These are phyloP conservation scores for Aspergillus alliaceus DNA, from an alignment of 2,329 filamentous ascomycete genomes.

Conservation along the genomic window DNA sequence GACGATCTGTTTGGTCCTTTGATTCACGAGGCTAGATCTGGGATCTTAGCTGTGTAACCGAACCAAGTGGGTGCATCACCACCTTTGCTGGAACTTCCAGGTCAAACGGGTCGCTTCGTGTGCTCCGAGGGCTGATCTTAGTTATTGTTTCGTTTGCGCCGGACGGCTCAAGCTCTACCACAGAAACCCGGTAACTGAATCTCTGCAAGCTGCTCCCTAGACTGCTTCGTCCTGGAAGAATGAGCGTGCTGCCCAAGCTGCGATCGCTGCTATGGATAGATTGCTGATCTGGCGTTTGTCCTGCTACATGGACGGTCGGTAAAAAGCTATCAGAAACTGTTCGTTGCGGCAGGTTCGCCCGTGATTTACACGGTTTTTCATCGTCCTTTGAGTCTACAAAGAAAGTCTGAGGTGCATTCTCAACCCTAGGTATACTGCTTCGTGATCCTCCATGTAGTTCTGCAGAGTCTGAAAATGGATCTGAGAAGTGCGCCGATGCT, in stretches of 20 bases:
- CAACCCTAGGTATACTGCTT: not conserved
- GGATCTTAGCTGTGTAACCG: constrained; percentile 3
- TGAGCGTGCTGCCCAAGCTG: constrained; percentile 29
- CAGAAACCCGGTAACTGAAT: constrained; percentile 15
- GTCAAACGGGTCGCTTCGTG: constrained; percentile 38
- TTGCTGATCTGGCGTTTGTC: constrained; percentile 1
- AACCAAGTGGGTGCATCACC: constrained; percentile 22
- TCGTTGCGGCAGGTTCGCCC: not conserved
- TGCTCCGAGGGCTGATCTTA: constrained; percentile 19
- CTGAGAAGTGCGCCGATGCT: constrained; percentile 2
- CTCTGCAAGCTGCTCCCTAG: constrained; percentile 19
- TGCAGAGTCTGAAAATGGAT: constrained; percentile 18
- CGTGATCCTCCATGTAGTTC: constrained; percentile 1
- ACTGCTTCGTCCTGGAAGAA: constrained; percentile 28
- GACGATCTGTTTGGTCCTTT: not conserved
- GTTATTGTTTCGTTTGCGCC: constrained; percentile 3
- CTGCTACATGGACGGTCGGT: not conserved
- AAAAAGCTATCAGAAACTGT: constrained; percentile 2
- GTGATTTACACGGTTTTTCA: not conserved
- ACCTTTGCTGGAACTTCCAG: constrained; percentile 35
- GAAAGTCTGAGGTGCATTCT: not conserved
- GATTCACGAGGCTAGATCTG: not conserved
- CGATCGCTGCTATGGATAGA: constrained; percentile 19
- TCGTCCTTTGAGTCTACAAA: constrained; percentile 7
- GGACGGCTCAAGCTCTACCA: constrained; percentile 2